phyloP scores from a whole-genome alignment of 2,329 filamentous ascomycete genomes.

The Aspergillus sp. region DNA sequence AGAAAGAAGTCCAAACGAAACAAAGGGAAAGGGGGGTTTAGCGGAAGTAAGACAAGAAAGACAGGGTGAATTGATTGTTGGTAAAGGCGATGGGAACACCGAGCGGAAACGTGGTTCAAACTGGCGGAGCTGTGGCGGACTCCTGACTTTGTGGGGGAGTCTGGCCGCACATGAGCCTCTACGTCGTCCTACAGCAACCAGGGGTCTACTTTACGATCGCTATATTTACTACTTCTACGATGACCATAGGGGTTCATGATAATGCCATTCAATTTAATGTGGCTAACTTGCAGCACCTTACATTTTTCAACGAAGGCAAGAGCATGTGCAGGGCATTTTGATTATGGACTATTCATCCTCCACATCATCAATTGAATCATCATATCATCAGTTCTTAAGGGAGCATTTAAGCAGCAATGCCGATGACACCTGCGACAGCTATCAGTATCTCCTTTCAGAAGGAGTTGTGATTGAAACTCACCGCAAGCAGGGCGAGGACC shows the following conservation, averaged over 20 bases:
- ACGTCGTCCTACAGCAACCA: background rate
- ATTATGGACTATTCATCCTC: slow-evolving; percentile 18
- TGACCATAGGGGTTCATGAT: background rate
- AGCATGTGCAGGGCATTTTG: slow-evolving; percentile 10
- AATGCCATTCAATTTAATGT: slow-evolving; percentile 15
- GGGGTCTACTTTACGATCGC: background rate
- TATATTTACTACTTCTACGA: background rate
- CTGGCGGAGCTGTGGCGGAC: slow-evolving; percentile 31
- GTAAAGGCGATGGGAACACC: slow-evolving; percentile 18
- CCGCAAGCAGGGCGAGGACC: slow-evolving; percentile 92
- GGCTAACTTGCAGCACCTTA: slow-evolving; percentile 13
- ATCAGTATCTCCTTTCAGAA: background rate
- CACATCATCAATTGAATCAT: slow-evolving; percentile 22
- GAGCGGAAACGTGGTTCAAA: slow-evolving; percentile 39
- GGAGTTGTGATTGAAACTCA: slow-evolving; percentile 50
- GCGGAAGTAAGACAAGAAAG: slow-evolving; percentile 16
- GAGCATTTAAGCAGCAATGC: slow-evolving; percentile 72
- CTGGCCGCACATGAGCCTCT: slow-evolving; percentile 11
- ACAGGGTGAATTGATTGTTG: slow-evolving; percentile 19
- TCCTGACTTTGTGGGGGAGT: slow-evolving; percentile 33
- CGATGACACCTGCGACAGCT: slow-evolving; percentile 72
- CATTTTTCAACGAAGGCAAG: slow-evolving; percentile 24
- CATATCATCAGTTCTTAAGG: slow-evolving; percentile 14
- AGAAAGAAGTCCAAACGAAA: slow-evolving; percentile 17
- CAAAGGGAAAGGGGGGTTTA: background rate